Evolutionary conservation across 1,139 yeast genomes (phyloP), one percentile per base, ranked within the genome.

Genomic region (Yamadazyma jaroonii): DNA sequence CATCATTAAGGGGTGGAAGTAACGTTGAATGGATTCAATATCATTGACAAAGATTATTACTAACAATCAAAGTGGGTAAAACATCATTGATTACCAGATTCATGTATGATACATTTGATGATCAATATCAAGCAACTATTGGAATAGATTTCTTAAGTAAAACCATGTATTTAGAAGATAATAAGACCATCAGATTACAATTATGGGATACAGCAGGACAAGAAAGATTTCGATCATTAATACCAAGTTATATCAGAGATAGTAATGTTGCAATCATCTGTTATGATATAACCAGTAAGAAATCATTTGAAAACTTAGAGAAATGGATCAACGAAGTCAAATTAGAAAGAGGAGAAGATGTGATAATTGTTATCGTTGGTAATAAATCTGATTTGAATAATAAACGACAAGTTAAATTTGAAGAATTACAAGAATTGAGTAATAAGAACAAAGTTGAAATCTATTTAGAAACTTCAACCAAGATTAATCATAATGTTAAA

Each of bases 31-130:
- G n/a, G n/a, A n/a, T n/a, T n/a, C n/a, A n/a, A n/a, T n/a, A n/a
- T n/a, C n/a, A n/a, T 17, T 6, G 20, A 17, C 3, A 21, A 12
- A 20, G 3, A 6, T 14, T 6, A 13, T 15, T 37, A 37, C 40
- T 37, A 37, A 37, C 40, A 11, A 25, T 12, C 9, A 17, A 30
- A 35, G 92, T 92, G 35, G 98, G 98, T 29, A 92, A 92, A 61
- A 92, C 98, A 7, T 90, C 97, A 6, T 74, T 92, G 44, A 86
- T 92, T 51, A 89, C 98, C 13, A 72, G 98, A 47, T 92, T 92
- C 66, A 92, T 92, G 97, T 90, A 92, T 60, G 97, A 92, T 57
- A 86, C 96, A n/a, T 92, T 92, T 59, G 97, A 92, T 60, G 95
- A 94, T 35, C 95, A 92, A 57, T 86, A 85, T 59, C 87, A 87